Base-by-base conservation (phyloP, 768 basidiomycete species). In the Collybiopsis confluens region DNA sequence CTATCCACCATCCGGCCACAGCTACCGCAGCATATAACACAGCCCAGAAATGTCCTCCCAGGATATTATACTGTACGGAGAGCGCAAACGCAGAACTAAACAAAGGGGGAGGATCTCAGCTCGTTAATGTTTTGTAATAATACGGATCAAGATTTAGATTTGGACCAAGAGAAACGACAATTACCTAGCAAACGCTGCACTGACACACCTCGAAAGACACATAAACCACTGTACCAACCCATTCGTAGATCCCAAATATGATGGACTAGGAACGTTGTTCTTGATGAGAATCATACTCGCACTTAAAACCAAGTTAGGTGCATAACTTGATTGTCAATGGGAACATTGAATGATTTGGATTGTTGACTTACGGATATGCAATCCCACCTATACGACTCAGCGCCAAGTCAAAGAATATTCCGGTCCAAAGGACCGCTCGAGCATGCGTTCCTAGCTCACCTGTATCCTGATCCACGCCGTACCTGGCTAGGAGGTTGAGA, bases 171-270 rank as follows among this genome's bases (percentile, higher is more conserved):
- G n/a, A n/a, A n/a, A n/a, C n/a, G n/a, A n/a, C n/a, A 18, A 30
- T 27, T 38, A 81, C 82, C 81, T 83, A 52, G 80, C 79, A 45
- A 85, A 71, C 40, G 82, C 82, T 4, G 86, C 85, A 42, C 78
- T 74, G 45, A 85, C 63, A 1, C 82, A 76, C 26, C 86, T 75
- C 21, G 82, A 73, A 20, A 74, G 64, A 59, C 81, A 82, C 81
- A 83, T 83, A 7, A 75, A 69, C 47, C 81, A 75, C 57, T 86
- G 82, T 9, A 83, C 76, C 18, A 86, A 70, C 4, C 52, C 86
- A 59, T 87, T 87, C 1, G 81, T 80, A 41, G 79, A 75, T 1
- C 85, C 85, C n/a, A 88, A 70, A 18, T 77, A 73, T 16, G 73
- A 70, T 4, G 80, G 73, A 26, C 68, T 73, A 1, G 83, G 84